Conservation (phyloP, 345 rosid species). For the Theobroma cacao region DNA sequence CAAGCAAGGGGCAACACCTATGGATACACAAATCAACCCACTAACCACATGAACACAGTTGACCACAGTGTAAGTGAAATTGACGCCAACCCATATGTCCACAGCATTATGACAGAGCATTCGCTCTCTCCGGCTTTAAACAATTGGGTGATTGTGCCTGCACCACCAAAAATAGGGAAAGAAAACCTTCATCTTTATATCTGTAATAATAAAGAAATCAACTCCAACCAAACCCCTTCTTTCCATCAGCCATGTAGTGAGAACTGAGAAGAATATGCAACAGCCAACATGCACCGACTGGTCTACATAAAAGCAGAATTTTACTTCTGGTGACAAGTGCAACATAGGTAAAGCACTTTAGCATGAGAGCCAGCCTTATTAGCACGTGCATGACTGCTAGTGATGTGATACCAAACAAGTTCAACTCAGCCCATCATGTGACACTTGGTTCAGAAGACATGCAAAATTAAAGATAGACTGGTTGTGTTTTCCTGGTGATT, state of each 20-base stretch:
- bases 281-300: neutral
- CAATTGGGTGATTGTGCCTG: constrained; percentile 66
- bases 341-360: neutral
- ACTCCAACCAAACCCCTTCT: neutral
- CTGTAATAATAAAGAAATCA: neutral
- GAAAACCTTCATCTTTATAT: neutral
- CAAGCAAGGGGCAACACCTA: neutral
- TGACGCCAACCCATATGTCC: constrained; percentile 63
- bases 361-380: neutral
- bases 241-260: too few relatives aligned
- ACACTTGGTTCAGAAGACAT: neutral
- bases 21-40: constrained; percentile 25
- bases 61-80: constrained; percentile 69
- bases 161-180: neutral
- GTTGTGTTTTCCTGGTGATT: too few relatives aligned
- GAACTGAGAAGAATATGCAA: neutral
- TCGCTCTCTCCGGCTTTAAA: constrained; percentile 64
- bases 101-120: constrained; percentile 66
- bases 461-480: neutral
- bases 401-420: neutral
- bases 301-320: neutral
- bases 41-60: constrained; percentile 65
- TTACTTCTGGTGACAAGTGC: neutral
- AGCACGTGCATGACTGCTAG: neutral
- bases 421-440: neutral